Evolutionary conservation across 1,284 basidiomycete genomes (phyloP), one percentile per base, ranked within the genome.

Genomic region (Grifola frondosa): DNA sequence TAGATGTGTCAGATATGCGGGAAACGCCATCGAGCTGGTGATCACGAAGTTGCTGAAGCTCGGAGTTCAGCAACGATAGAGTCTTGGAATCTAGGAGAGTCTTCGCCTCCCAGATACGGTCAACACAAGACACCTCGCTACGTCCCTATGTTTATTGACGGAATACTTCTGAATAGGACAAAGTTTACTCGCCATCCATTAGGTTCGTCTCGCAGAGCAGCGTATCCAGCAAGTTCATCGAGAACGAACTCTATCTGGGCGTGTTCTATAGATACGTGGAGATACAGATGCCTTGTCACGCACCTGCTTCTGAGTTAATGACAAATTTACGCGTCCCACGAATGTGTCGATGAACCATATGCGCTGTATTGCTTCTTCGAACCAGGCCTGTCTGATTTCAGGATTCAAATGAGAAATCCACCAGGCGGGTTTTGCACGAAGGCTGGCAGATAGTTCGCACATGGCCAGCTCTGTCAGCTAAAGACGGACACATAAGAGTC

Each of bases 101-200:
- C 17, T 66, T 58, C 2, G 71, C 69, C 48, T 78, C 69, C 75
- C 76, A 80, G 20, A 80, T 74, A 16, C 75, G 67, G 40, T 78
- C 75, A 44, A 76, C 78, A 52, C 74, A 77, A 12, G 77, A 77
- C 6, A 76, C 68, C 55, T 78, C 67, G 48, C 74, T 77, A 38
- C n/a, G 11, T 29, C 28, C 29, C 12, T 24, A 31, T 37, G 37
- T 30, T 44, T 32, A 30, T 23, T 12, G 21, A 40, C 21, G 37
- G n/a, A 30, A 11, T 29, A 16, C 36, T 39, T 29, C 12, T 30
- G 20, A n/a, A 20, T n/a, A n/a, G n/a, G 19, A 23, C n/a, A 28
- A 13, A 36, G 7, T 26, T 33, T 7, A 49, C 65, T 48, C 62
- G 68, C 75, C 73, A 75, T 34, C 54, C 42, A 37, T 64, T 56